Evolutionary conservation across 129 eudicot species (phyloP).

Genomic region (Solidago caesia): DNA sequence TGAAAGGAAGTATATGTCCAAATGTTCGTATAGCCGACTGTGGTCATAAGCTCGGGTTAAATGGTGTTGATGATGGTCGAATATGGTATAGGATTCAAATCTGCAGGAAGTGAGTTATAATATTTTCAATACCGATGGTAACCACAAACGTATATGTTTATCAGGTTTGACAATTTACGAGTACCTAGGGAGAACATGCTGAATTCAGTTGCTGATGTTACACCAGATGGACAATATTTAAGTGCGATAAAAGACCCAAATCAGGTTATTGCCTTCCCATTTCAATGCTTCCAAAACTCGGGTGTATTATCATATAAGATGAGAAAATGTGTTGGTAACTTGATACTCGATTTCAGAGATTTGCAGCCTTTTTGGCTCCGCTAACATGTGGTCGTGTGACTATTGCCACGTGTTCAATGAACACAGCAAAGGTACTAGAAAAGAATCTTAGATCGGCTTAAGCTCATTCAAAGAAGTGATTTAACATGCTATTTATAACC

Average conservation of each 20-base stretch:
- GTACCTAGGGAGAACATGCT: slow-evolving; percentile 86
- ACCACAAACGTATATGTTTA: neutral
- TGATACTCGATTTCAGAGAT: slow-evolving; percentile 49
- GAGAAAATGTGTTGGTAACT: neutral
- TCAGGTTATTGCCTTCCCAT: slow-evolving; percentile 7
- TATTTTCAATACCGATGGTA: neutral
- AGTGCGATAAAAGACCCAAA: slow-evolving; percentile 60
- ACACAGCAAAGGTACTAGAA: slow-evolving; percentile 62
- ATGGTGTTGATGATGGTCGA: slow-evolving; percentile 92
- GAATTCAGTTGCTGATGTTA: slow-evolving; percentile 95
- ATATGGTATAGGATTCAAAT: slow-evolving; percentile 55
- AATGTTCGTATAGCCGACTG: slow-evolving; percentile 85
- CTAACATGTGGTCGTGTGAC: slow-evolving; percentile 82
- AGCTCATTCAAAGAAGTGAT: neutral
- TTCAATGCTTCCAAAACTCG: no score
- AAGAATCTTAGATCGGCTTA: neutral
- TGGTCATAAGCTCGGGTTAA: slow-evolving; percentile 91
- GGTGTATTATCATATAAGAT: neutral
- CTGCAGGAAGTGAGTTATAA: neutral
- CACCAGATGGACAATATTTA: slow-evolving; percentile 72
- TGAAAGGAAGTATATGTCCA: slow-evolving; percentile 65
- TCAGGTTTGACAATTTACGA: slow-evolving; percentile 84
- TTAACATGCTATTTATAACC: neutral
- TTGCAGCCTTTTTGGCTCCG: slow-evolving; percentile 89
- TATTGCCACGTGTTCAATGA: slow-evolving; percentile 59